Percentiles rank a stretch among this genome's conserved stretches.
phyloP scores from a whole-genome alignment of 2,329 filamentous ascomycete species.

The Phyllosticta citribraziliensis region DNA sequence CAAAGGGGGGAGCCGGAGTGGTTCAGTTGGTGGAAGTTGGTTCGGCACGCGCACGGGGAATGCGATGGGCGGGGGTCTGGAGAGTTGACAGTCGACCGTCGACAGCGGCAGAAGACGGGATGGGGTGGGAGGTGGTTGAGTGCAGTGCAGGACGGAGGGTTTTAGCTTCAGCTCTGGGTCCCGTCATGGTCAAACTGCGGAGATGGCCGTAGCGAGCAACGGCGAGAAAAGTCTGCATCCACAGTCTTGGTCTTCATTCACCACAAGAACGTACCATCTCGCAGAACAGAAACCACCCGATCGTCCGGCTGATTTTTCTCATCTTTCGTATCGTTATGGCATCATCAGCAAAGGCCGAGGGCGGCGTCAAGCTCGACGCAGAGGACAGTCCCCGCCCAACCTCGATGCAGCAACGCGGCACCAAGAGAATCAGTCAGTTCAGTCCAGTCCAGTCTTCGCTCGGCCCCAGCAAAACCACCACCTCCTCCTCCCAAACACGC shows the following conservation, averaged over 20 bases:
- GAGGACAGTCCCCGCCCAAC: not conserved
- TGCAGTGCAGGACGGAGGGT: not conserved
- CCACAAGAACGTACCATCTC: no score
- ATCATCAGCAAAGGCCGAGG: constrained; percentile 8
- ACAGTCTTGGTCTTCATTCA: no score
- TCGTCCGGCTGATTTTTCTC: not conserved
- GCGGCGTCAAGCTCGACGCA: constrained; percentile 9
- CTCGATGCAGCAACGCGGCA: constrained; percentile 5
- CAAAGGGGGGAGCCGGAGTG: not conserved
- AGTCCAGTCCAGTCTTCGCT: not conserved
- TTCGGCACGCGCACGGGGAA: not conserved
- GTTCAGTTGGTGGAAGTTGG: not conserved
- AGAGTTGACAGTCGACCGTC: no score
- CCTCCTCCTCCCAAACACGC: not conserved
- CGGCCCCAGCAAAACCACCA: not conserved
- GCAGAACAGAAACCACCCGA: not conserved
- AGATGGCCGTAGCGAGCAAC: not conserved
- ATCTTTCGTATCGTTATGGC: not conserved
- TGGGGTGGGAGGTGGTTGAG: not conserved
- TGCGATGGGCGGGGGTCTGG: no score
- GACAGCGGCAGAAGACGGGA: not conserved
- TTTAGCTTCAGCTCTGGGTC: not conserved
- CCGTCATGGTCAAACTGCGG: not conserved
- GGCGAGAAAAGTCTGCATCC: not conserved
- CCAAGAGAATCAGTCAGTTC: constrained; percentile 11